Evolutionary conservation across 768 basidiomycete genomes (phyloP), one percentile per base, ranked within the genome.

Genomic region (Gymnopilus junonius): DNA sequence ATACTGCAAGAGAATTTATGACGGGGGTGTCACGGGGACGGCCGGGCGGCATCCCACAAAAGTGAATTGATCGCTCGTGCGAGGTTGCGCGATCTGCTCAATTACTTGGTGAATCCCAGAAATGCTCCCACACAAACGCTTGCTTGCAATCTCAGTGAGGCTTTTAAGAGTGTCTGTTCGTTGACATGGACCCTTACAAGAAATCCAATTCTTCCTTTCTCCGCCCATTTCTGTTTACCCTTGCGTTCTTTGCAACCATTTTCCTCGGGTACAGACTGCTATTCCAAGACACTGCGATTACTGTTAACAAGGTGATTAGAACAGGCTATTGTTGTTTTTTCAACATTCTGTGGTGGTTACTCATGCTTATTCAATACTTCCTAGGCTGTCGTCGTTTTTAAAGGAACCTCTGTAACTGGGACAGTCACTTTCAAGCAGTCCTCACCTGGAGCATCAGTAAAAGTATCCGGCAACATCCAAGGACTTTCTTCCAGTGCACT

Each of bases 381-480:
- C 4, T 61, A 77, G 76, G 77, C 79, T 8, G 67, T 78, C 35
- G 90, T 83, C 1, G 82, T 91, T 42, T 76, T 94, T 64, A 82
- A 80, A 57, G 89, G 90, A 40, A 82, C 83, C 67, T 84, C 87
- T 4, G 88, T 90, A 55, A 75, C 77, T 40, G 93, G 93, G 40
- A 86, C 82, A 4, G 84, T 93, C 62, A 81, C 79, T 40, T 93
- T 94, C 74, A 78, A 81, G 29, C 92, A 94, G 73, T 58, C 77
- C 2, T 71, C 78, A 17, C 72, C 74, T 63, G 72, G 70, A 58
- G 83, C 81, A 2, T 82, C 86, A 25, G 89, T 92, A 53, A 84
- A 77, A 14, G 75, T 94, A 40, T 83, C 83, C 10, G 91, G 91
- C 27, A 79, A 84, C 56, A 78, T 95, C 65, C 80, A 76, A 60